Conservation (phyloP, 2,329 filamentous ascomycete species). For the Fusarium neocosmosporiellum region DNA sequence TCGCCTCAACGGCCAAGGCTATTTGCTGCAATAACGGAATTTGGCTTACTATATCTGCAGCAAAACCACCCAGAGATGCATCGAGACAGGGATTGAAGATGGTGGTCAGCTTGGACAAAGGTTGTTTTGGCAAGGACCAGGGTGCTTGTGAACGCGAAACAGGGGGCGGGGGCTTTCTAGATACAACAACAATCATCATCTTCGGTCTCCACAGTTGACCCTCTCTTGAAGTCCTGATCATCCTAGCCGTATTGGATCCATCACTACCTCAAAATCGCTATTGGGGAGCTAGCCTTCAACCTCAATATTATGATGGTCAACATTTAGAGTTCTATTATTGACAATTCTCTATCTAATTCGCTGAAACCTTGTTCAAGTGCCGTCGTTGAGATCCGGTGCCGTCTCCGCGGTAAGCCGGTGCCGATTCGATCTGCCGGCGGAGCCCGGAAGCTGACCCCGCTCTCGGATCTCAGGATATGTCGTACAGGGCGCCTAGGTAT, state of each 20-base stretch:
- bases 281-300: neutral
- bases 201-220: no score
- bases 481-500: neutral
- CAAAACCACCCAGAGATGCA: neutral
- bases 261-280: neutral
- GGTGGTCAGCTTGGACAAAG: neutral
- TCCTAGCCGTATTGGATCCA: no score
- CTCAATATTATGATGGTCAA: neutral
- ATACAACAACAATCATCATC: no score
- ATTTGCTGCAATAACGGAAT: no score
- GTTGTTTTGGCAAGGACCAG: no score
- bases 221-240: no score
- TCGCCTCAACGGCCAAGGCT: no score
- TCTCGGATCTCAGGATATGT: neutral
- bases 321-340: neutral
- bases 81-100: neutral
- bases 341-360: neutral
- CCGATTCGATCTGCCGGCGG: neutral
- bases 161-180: no score
- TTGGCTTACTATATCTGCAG: no score
- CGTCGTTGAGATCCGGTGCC: neutral
- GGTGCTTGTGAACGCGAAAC: no score
- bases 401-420: neutral
- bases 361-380: neutral
- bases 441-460: neutral